Evolutionary conservation across 768 basidiomycete genomes (phyloP), one percentile per base, ranked within the genome.

Genomic region (Hygrophorus pudorinus): DNA sequence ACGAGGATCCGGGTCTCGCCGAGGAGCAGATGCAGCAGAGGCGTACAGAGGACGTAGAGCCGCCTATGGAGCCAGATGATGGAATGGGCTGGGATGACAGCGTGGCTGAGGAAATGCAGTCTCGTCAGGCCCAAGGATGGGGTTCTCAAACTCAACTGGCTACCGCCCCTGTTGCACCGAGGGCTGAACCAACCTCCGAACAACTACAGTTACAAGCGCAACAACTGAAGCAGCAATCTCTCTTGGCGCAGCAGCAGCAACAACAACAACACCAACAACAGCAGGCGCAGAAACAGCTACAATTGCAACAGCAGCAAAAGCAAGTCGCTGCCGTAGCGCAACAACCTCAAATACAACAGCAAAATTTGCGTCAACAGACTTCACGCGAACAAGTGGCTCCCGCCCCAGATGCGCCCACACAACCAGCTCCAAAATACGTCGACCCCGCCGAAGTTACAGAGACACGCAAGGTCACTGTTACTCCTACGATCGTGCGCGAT

Each of bases 1-100:
- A 79, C 35, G 79, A 82, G 57, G 85, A 87, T 44, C 59, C 68
- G 1, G 78, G 75, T 13, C 64, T 85, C n/a, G 71, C 66, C 29
- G 76, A 78, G 14, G 72, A 78, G 53, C 75, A 70, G 46, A 58
- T 51, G 55, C 61, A 61, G 45, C 58, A 65, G 44, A 57, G 52
- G 20, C 42, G 51, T 1, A 44, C 46, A 42, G 59, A 58, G 47
- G 45, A 54, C 50, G 54, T 54, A n/a, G 40, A 41, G 43, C 36
- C 45, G 12, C 56, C 60, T 43, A 76, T 81, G 70, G 83, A 85
- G 42, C 76, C 74, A 0, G 88, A 90, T 48, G 90, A 92, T 54
- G 84, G 81, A 2, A 86, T 93, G 77, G 73, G 75, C 48, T 93
- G 92, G 91, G 89, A 91, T 38, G 85, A 89, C 43, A 62, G 68